Conservation (phyloP, 345 rosid genomes). For the Kernera saxatilis region DNA sequence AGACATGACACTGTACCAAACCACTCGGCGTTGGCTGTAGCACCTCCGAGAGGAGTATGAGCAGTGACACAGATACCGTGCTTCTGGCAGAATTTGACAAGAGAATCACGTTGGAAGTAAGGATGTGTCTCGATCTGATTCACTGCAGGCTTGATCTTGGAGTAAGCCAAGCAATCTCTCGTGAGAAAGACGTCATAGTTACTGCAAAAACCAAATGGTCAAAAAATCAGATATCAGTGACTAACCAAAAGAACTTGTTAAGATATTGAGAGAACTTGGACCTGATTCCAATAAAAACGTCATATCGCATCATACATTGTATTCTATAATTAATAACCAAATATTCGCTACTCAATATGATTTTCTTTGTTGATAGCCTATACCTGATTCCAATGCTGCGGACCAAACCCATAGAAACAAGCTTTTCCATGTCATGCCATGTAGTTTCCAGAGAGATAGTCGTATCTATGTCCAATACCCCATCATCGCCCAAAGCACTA, state of each 20-base stretch:
- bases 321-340: background rate
- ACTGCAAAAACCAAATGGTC: slow-evolving; percentile 38
- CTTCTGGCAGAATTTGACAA: slow-evolving; percentile 86
- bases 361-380: background rate
- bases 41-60: slow-evolving; percentile 86
- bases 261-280: background rate
- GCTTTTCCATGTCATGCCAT: slow-evolving; percentile 91
- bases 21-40: slow-evolving; percentile 64
- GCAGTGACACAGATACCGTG: slow-evolving; percentile 78
- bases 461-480: slow-evolving; percentile 75
- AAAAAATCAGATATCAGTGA: background rate
- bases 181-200: slow-evolving; percentile 80
- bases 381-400: slow-evolving; percentile 67
- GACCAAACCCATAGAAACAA: slow-evolving; percentile 75
- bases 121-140: slow-evolving; percentile 93
- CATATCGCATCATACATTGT: background rate
- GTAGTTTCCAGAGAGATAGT: slow-evolving; percentile 75
- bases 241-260: background rate
- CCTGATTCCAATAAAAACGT: background rate
- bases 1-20: slow-evolving; percentile 71
- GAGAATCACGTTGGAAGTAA: slow-evolving; percentile 85
- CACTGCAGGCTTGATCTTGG: slow-evolving; percentile 94
- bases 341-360: background rate
- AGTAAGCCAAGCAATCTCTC: slow-evolving; percentile 86
- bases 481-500: slow-evolving; percentile 72